A percentile compares a stretch with the other conserved stretches of the same genome.
phyloP scores from a whole-genome alignment of 192 early-diverging fungal genomes.

The Blastocladiella britannica region DNA sequence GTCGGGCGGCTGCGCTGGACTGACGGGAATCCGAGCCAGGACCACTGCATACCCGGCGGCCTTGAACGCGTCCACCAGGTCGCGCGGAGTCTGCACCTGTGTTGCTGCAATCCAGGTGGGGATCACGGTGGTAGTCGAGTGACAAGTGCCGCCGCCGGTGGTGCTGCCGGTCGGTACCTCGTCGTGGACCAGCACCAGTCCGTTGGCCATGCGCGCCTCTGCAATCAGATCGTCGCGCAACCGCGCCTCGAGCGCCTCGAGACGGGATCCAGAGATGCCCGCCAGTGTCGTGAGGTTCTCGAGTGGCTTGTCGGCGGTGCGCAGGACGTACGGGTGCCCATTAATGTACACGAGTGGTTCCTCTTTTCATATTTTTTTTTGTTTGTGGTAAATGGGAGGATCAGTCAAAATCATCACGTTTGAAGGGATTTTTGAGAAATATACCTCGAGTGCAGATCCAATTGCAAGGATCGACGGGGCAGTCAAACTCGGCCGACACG shows the following conservation, averaged over 20 bases:
- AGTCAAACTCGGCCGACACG: neutral
- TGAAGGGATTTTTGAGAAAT: too few species aligned
- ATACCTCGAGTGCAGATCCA: too few species aligned
- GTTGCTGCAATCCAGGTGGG: constrained; percentile 36
- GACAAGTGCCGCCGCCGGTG: too few species aligned
- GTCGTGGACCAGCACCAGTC: constrained; percentile 38
- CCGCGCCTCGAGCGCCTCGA: constrained; percentile 34
- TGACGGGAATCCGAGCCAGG: constrained; percentile 37
- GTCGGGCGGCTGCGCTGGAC: constrained; percentile 33
- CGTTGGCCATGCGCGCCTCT: constrained; percentile 19
- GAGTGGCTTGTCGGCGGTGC: constrained; percentile 27
- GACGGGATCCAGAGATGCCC: constrained; percentile 29
- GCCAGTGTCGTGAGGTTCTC: constrained; percentile 26
- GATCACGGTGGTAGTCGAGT: constrained; percentile 21
- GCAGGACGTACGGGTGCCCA: constrained; percentile 33
- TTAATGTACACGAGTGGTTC: constrained; percentile 36
- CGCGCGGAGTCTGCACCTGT: constrained; percentile 28
- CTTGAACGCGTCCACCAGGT: constrained; percentile 28
- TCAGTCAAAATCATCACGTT: too few species aligned
- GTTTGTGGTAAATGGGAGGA: too few species aligned
- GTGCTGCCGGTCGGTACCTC: constrained; percentile 12
- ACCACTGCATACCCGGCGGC: constrained; percentile 21
- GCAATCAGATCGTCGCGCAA: constrained; percentile 33
- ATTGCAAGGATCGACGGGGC: constrained; percentile 9
- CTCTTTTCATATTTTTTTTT: too few species aligned